Percentiles rank a stretch among this genome's conserved stretches.
Conservation (phyloP, 768 basidiomycete species). For the Rhizopogon vinicolor region DNA sequence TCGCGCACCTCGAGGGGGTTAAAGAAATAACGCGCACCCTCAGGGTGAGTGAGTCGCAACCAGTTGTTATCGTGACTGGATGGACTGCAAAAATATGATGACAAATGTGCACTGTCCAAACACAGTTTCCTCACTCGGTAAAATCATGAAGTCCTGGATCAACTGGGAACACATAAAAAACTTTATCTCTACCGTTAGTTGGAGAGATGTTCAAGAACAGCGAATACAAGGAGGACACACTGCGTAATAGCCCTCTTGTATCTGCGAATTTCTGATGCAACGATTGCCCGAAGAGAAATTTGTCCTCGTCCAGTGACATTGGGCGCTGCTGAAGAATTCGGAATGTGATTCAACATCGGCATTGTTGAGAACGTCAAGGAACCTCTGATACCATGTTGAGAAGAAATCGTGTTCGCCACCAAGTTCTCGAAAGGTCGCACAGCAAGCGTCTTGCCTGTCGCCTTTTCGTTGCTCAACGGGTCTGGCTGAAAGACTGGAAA, state of each 20-base stretch:
- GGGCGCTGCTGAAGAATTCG: neutral
- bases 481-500: neutral
- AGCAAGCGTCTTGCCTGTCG: neutral
- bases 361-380: neutral
- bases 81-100: neutral
- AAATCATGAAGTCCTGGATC: neutral
- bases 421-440: neutral
- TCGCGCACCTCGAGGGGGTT: slow-evolving; percentile 33
- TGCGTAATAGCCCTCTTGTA: neutral
- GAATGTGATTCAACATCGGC: neutral
- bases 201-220: neutral
- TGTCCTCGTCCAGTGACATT: neutral
- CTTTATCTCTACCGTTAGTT: neutral
- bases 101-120: neutral
- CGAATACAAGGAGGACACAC: neutral
- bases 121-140: neutral
- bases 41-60: slow-evolving; percentile 36
- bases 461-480: no score
- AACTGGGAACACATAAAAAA: neutral
- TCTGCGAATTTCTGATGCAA: neutral
- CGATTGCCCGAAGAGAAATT: neutral
- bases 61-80: neutral
- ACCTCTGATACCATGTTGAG: neutral
- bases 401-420: no score
- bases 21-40: slow-evolving; percentile 52